Base-by-base conservation (phyloP, 192 early-diverging fungal genomes). In the Coemansia sp. region DNA sequence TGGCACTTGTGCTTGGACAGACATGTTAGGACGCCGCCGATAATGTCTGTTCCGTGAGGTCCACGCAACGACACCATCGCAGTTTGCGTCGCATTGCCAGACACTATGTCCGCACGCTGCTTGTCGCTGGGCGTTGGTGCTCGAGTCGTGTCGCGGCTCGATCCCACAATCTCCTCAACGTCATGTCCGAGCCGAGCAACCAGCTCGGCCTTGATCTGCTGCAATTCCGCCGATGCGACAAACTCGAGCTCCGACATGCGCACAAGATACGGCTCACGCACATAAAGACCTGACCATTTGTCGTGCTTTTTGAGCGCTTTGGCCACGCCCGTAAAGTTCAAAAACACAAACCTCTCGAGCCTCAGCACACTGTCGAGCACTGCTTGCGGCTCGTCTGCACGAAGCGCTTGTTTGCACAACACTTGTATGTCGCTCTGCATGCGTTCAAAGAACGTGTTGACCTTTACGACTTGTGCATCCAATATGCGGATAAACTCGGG, bases 281-380 rank as follows among this genome's bases (percentile, higher is more conserved):
- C 82, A 23, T 83, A 77, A 46, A 91, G 80, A 0, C 91, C 93
- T 0, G 90, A 89, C 83, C 90, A 89, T 60, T 89, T 86, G 74
- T 93, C 93, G 69, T 88, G 86, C 65, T 94, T 94, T 67, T 94
- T 94, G 49, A 94, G 81, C 28, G 92, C 92, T 82, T 94, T 94
- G 50, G 87, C 85, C 34, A 94, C 86, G 23, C 89, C 93, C 0
- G 91, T 93, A 51, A 91, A 92, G 82, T 92, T 94, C 36, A 94
- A 79, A 57, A 93, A 91, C 47, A 90, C 89, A 72, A 89, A 93
- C 48, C 83, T 79, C 79, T 94, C 91, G 17, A 93, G 82, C 60
- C 81, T 85, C 44, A 93, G 75, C 37, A 92, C 81, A 22, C 80
- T 81, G 59, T 86, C 76, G 57, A 92, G 69, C 7, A 89, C 69